Evolutionary conservation across 257 asterid genomes (phyloP).

Genomic region (Nicotiana benthamiana): DNA sequence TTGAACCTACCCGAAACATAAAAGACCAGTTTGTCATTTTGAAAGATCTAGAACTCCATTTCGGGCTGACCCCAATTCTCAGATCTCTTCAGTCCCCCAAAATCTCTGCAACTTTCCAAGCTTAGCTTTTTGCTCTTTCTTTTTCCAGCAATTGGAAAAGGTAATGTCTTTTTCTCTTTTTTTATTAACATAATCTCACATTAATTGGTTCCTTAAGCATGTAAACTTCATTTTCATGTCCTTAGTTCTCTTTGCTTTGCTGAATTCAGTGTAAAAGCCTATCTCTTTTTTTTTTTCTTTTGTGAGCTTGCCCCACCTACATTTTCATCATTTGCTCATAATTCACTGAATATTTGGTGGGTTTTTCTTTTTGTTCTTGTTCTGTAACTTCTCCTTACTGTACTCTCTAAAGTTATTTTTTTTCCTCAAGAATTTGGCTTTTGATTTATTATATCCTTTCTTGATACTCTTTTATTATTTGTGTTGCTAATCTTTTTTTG

Average conservation of each 20-base stretch:
- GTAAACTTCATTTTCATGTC: neutral
- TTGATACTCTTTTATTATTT: neutral
- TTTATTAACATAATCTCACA: conserved; percentile 9
- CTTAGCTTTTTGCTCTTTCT: conserved; percentile 20
- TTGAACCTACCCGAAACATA: too few relatives aligned
- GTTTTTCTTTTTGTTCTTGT: neutral
- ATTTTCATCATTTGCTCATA: neutral
- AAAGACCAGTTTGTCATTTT: too few relatives aligned
- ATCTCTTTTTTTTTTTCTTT: neutral
- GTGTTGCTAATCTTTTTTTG: neutral
- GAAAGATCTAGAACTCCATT: too few relatives aligned
- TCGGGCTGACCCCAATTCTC: too few relatives aligned
- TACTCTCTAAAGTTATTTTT: too few relatives aligned
- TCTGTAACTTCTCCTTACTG: too few relatives aligned
- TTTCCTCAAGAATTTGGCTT: neutral
- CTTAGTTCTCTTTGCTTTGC: conserved; percentile 16
- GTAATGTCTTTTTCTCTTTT: neutral
- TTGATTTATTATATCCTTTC: neutral
- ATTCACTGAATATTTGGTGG: neutral
- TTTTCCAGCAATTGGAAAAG: conserved; percentile 42
- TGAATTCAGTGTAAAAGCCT: conserved; percentile 21
- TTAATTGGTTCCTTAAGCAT: conserved; percentile 17
- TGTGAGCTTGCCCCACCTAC: conserved; percentile 3
- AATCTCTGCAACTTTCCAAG: conserved; percentile 38
- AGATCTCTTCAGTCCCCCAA: too few relatives aligned